Evolutionary conservation across 257 asterid genomes (phyloP), one percentile per base, ranked within the genome.

Genomic region (Petunia axillaris): DNA sequence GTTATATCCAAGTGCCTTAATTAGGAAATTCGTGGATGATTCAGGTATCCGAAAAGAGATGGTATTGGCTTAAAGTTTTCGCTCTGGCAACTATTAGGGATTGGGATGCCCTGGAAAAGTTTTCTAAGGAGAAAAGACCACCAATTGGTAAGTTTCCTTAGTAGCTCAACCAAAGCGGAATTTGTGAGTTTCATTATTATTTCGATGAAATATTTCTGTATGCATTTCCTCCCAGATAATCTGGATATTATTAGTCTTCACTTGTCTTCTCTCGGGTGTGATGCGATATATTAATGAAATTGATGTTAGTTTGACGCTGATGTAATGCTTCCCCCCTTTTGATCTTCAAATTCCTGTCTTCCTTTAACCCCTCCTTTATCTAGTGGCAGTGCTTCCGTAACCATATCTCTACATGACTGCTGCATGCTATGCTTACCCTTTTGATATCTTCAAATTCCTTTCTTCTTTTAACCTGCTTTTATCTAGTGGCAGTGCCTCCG

Each of bases 11-110:
- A 44, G 44, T 48, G 11, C 44, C 44, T 46, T 70, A 35, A 35
- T 48, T 35, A 25, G 46, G 48, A 71, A 9, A 25, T 25, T 71
- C 60, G 46, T 71, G 77, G 77, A 79, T 89, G 82, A 79, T 89
- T 85, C 87, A 95, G 98, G 97, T 93, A 84, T 92, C 98, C 0
- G 99, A 95, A 76, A 95, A 93, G 89, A 86, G 97, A 48, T 96
- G 98, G 98, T 96, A 96, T 85, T 94, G 99, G 99, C 99, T 96
- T 63, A 96, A 96, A 85, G 95, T 86, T 70, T 91, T 95, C 79
- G 97, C 99, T 66, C 89, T 95, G 89, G 98, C 96, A 77, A 95
- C 99, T 83, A 89, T 89, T 77, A 86, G 97, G 81, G 97, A 92
- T 80, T 95, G 99, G 99, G 96, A 89, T 83, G 93, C 97, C 65